Evolutionary conservation across 306 rosid genomes (phyloP).

Genomic region (Gastrolobium bilobum): DNA sequence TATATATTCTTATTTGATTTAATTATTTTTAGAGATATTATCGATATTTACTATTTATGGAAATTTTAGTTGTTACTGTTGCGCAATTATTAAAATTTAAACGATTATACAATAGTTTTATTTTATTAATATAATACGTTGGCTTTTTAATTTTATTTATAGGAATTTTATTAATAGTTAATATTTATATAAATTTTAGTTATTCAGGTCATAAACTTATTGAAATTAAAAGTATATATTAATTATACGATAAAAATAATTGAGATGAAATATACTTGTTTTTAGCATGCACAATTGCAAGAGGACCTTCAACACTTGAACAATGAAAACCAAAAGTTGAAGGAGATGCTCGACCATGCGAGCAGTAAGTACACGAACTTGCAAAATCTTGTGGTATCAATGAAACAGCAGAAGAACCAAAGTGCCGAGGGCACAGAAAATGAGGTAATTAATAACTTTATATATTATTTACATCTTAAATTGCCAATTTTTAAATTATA

Average conservation of each 20-base stretch:
- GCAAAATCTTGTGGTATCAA: constrained; percentile 56
- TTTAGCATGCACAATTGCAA: constrained; percentile 67
- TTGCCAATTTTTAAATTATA: not conserved
- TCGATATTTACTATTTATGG: not conserved
- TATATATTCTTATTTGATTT: not conserved
- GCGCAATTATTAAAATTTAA: not conserved
- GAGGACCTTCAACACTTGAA: constrained; percentile 62
- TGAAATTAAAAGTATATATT: not conserved
- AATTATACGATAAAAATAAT: not conserved
- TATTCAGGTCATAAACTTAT: not conserved
- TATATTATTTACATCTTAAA: not conserved
- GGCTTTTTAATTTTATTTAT: not conserved
- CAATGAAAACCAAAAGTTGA: constrained; percentile 67
- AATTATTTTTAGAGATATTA: not conserved
- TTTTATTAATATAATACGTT: too few species aligned
- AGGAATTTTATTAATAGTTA: not conserved
- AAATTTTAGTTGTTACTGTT: not conserved
- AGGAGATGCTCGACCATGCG: constrained; percentile 68
- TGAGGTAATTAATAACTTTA: constrained; percentile 49
- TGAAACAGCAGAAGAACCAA: constrained; percentile 65
- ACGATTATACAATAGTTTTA: not conserved
- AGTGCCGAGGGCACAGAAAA: constrained; percentile 9
- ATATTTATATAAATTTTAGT: not conserved
- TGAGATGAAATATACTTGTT: not conserved
- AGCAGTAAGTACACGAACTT: constrained; percentile 63